These are phyloP conservation scores for Boletellus ananas DNA, from an alignment of 768 basidiomycete species.

Conservation along the genomic window DNA sequence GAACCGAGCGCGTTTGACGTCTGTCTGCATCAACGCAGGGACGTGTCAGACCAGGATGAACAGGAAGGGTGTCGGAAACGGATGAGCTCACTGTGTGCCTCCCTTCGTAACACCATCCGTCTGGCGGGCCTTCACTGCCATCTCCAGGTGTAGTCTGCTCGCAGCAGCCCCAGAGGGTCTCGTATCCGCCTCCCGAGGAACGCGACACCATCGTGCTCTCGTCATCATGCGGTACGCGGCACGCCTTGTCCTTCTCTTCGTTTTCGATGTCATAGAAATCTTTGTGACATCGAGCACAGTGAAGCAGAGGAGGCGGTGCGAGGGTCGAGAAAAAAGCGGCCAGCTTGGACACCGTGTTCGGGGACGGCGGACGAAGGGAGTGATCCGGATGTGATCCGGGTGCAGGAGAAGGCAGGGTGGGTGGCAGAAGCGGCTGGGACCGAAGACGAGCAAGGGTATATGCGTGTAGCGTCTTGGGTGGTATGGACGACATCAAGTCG, in stretches of 20 bases:
- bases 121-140: constrained; percentile 78
- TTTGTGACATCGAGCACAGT: constrained; percentile 75
- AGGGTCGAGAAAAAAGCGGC: constrained; percentile 59
- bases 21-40: constrained; percentile 44
- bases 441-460: constrained; percentile 55
- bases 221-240: constrained; percentile 72
- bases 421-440: constrained; percentile 3
- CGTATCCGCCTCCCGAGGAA: constrained; percentile 40
- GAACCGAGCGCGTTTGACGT: constrained; percentile 72
- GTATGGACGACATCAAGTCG: constrained; percentile 54
- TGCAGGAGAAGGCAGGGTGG: constrained; percentile 11
- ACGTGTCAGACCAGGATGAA: neutral
- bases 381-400: constrained; percentile 10
- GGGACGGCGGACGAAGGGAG: constrained; percentile 26
- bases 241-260: constrained; percentile 52
- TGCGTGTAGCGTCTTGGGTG: constrained; percentile 61
- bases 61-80: neutral
- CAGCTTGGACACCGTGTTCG: constrained; percentile 43
- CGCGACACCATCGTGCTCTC: constrained; percentile 74
- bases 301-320: constrained; percentile 61
- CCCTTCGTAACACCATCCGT: constrained; percentile 86
- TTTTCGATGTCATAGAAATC: constrained; percentile 71
- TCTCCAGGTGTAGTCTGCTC: constrained; percentile 67
- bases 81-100: constrained; percentile 53
- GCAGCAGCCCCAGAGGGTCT: constrained; percentile 73